Evolutionary conservation across 2,329 filamentous ascomycete genomes (phyloP).

Genomic region (Ophiostoma sp.): DNA sequence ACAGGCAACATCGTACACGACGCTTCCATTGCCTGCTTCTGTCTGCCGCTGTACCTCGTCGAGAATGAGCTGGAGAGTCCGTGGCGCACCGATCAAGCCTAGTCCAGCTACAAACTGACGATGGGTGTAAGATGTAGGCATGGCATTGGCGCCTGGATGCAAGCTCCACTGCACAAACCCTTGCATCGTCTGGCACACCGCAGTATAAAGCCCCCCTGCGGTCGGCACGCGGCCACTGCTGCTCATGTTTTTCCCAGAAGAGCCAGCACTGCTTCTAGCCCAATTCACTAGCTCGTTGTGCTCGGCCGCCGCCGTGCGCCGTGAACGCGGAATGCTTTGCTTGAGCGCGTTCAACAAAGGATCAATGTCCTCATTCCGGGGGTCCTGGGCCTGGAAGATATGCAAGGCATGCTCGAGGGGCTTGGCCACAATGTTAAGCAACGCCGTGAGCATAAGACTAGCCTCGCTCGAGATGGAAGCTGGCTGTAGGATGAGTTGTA

Average conservation of each 20-base stretch:
- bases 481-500: constrained; percentile 66
- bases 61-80: constrained; percentile 56
- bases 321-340: constrained; percentile 51
- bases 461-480: constrained; percentile 66
- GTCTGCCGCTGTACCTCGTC: constrained; percentile 62
- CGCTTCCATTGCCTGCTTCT: constrained; percentile 51
- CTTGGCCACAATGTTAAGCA: constrained; percentile 65
- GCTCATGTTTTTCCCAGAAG: neutral
- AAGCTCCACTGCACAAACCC: constrained; percentile 62
- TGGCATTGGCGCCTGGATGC: constrained; percentile 47
- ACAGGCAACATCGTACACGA: constrained; percentile 63
- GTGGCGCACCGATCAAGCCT: constrained; percentile 56
- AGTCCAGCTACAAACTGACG: constrained; percentile 59
- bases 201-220: constrained; percentile 51
- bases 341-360: constrained; percentile 62
- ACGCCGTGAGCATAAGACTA: constrained; percentile 61
- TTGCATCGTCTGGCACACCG: constrained; percentile 57
- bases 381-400: constrained; percentile 60
- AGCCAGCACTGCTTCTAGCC: constrained; percentile 36
- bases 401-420: constrained; percentile 62
- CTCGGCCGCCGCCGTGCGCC: constrained; percentile 57
- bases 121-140: constrained; percentile 65
- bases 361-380: constrained; percentile 63
- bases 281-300: constrained; percentile 64
- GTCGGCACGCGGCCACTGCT: constrained; percentile 38